Evolutionary conservation across 805 yeast genomes (phyloP).

Genomic region (Lachancea waltii): DNA sequence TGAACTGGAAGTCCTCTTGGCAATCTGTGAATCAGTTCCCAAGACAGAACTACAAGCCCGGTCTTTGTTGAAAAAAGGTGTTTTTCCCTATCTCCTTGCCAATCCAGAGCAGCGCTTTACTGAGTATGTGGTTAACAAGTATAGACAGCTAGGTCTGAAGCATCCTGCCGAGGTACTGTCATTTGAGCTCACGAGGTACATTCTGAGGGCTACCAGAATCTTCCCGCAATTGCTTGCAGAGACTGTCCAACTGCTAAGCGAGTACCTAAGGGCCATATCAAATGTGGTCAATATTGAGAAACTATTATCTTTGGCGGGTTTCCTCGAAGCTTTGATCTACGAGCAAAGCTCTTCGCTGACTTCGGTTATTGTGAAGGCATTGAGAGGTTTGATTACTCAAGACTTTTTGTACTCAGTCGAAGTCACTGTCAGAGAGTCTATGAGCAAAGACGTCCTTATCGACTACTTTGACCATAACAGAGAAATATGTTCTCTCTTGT

Average conservation of each 20-base stretch:
- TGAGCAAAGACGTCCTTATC: slow-evolving; percentile 26
- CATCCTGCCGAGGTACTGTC: slow-evolving; percentile 39
- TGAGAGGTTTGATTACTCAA: slow-evolving; percentile 3
- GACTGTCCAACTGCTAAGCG: slow-evolving; percentile 18
- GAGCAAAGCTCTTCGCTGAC: slow-evolving; percentile 8
- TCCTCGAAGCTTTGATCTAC: slow-evolving; percentile 31
- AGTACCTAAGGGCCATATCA: slow-evolving; percentile 21
- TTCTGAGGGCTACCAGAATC: slow-evolving; percentile 22
- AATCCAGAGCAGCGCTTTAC: slow-evolving; percentile 46
- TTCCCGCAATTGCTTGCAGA: slow-evolving; percentile 26
- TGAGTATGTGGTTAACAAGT: slow-evolving; percentile 29
- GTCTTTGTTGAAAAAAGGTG: slow-evolving; percentile 35
- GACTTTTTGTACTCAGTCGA: slow-evolving; percentile 19
- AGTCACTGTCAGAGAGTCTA: slow-evolving; percentile 6
- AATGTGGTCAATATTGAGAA: slow-evolving; percentile 13
- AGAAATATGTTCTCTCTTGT: slow-evolving; percentile 25
- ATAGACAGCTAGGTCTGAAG: slow-evolving; percentile 30
- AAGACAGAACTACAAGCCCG: slow-evolving; percentile 35
- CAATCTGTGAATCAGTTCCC: slow-evolving; percentile 39
- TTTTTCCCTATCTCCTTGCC: slow-evolving; percentile 43
- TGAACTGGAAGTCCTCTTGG: slow-evolving; percentile 49
- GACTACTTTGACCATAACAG: slow-evolving; percentile 25
- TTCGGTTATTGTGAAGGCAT: neutral
- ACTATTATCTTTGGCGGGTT: slow-evolving; percentile 35
- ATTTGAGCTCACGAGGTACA: slow-evolving; percentile 28